Evolutionary conservation across 768 basidiomycete species (phyloP), one percentile per base, ranked within the genome.

Genomic region (Mycena belliarum): DNA sequence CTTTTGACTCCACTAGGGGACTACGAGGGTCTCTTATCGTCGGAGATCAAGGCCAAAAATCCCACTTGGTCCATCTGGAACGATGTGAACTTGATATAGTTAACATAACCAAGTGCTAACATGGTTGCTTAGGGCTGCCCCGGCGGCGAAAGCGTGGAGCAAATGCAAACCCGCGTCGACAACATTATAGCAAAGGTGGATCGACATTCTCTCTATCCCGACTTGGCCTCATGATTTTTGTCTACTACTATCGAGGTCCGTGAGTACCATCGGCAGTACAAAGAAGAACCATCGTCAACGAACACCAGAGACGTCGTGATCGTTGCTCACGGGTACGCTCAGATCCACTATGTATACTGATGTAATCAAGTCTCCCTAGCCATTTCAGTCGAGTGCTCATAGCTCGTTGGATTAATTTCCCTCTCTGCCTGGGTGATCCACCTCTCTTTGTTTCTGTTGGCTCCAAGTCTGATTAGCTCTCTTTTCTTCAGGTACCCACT

Each of bases 151-250:
- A 88, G 85, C 28, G 85, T 82, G 6, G 78, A 87, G 64, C 83
- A 93, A 43, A 93, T 98, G 89, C 73, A 83, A 57, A 70, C 73
- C 47, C 84, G 95, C 24, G 90, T 94, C 12, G 95, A 98, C 66
- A 65, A 64, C 49, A 81, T 94, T 29, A 89, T 96, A 54, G 73
- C 72, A 42, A 85, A 88, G 76, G 91, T 91, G 20, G 51, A 3
- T 52, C 7, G n/a, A n/a, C 72, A 5, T 51, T 10, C 72, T 42
- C 40, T 35, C 20, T 3, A 23, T 32, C 40, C 41, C 23, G 16
- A 45, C 21, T 14, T 15, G 12, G 3, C 33, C 40, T 23, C 16
- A 5, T 38, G 16, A 28, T 2, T 2, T 47, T 2, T 18, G 10
- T n/a, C n/a, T n/a, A n/a, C n/a, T n/a, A n/a, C n/a, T n/a, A n/a